Base-by-base conservation (phyloP, 2,329 filamentous ascomycete species). In the Aspergillus sp. region DNA sequence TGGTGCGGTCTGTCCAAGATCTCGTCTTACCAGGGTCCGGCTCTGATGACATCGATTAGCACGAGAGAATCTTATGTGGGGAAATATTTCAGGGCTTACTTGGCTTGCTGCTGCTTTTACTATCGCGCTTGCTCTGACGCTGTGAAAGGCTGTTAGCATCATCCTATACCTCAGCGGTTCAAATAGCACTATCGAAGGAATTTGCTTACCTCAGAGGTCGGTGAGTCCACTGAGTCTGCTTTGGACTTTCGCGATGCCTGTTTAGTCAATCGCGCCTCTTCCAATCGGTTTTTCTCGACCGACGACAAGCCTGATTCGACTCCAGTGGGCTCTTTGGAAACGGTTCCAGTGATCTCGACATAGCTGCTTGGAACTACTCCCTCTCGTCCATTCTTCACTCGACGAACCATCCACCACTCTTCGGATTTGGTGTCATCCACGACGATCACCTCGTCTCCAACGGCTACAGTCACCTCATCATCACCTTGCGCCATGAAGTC, bases 281-380 rank as follows among this genome's bases (percentile, higher is more conserved):
- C 90, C 47, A 86, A 59, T 37, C 81, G 68, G 56, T 84, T 85
- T 66, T 94, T 86, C 58, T 94, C 86, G 37, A 94, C 83, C 1
- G 77, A 79, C 6, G 87, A 89, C 59, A 75, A 69, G 26, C 76
- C 81, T 12, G 77, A 75, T 46, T 81, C 79, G 37, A 83, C 57
- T 6, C 82, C 81, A 8, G 74, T 71, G 33, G 75, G 66, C 31
- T 77, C 70, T 5, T 77, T 69, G 7, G 77, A 65, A 26, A 84
- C 66, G 9, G 79, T 78, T 43, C 88, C 89, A 19, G 82, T 90
- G 41, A 95, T 74, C 65, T 98, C 91, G 56, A 98, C 85, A 60
- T 97, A 98, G 68, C 89, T 95, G 73, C 90, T 93, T 10, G 93
- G 93, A 7, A 98, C 90, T 27, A 98, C 93, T 33, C 93, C 93